phyloP scores from a whole-genome alignment of 2,329 filamentous ascomycete genomes.

The Colletotrichum echinochloae region DNA sequence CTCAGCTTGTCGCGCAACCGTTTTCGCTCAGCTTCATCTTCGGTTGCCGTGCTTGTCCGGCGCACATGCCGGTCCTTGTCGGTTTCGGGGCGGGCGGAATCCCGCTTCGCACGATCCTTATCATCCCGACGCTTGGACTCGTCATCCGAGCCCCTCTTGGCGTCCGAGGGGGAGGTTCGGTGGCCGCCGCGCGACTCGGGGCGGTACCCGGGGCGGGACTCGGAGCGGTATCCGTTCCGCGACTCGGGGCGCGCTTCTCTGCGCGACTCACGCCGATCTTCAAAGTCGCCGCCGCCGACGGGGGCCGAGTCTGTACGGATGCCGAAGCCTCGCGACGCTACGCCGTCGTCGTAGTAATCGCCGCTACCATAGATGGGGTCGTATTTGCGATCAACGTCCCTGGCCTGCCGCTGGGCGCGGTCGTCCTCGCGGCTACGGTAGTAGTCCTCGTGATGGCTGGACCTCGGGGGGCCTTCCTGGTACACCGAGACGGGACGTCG shows the following conservation, averaged over 20 bases:
- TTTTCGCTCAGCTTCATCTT: slow-evolving; percentile 56
- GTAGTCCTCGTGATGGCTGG: slow-evolving; percentile 60
- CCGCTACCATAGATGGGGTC: slow-evolving; percentile 47
- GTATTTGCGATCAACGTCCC: slow-evolving; percentile 55
- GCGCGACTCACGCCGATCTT: slow-evolving; percentile 57
- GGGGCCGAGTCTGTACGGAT: slow-evolving; percentile 57
- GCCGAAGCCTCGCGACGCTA: slow-evolving; percentile 63
- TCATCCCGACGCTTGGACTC: slow-evolving; percentile 41
- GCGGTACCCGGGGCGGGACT: slow-evolving; percentile 51
- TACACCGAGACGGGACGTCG: slow-evolving; percentile 65
- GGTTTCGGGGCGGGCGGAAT: slow-evolving; percentile 32
- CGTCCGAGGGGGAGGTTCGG: slow-evolving; percentile 38
- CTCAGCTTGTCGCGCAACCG: slow-evolving; percentile 62
- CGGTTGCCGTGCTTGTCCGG: slow-evolving; percentile 46
- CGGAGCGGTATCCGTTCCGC: slow-evolving; percentile 44
- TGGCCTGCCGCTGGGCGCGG: slow-evolving; percentile 55
- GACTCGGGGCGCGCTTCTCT: slow-evolving; percentile 44
- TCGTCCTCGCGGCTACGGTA: slow-evolving; percentile 64
- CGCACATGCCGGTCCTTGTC: slow-evolving; percentile 47
- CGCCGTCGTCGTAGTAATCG: slow-evolving; percentile 59
- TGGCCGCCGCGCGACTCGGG: slow-evolving; percentile 51
- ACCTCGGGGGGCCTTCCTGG: slow-evolving; percentile 60
- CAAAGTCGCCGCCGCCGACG: slow-evolving; percentile 49
- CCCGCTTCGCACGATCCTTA: slow-evolving; percentile 27
- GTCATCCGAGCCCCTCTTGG: slow-evolving; percentile 38